phyloP scores from a whole-genome alignment of 805 yeast genomes.

The Yarrowia alimentaria region DNA sequence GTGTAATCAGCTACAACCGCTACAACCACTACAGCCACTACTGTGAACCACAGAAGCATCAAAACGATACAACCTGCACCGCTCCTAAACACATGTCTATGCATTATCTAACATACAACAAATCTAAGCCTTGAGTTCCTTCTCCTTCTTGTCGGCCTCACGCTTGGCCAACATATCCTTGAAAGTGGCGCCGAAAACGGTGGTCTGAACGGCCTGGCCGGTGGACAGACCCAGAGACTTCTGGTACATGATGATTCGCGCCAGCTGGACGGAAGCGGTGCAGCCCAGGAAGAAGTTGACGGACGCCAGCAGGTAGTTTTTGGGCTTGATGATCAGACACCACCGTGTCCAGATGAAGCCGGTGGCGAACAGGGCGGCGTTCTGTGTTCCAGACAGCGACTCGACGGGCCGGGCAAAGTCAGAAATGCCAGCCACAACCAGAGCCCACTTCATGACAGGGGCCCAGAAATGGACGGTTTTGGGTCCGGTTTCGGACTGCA shows the following conservation, averaged over 20 bases:
- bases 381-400: conserved; percentile 84
- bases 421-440: conserved; percentile 86
- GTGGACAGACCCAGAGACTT: conserved; percentile 47
- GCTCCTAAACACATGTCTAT: too few species aligned
- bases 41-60: too few species aligned
- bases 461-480: conserved; percentile 98
- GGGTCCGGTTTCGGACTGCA: conserved; percentile 92
- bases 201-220: conserved; percentile 21
- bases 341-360: conserved; percentile 98
- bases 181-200: conserved; percentile 26
- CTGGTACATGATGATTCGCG: conserved; percentile 71
- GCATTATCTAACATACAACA: too few species aligned
- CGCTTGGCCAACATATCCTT: conserved; percentile 21
- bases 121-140: too few species aligned
- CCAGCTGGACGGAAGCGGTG: conserved; percentile 83
- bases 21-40: too few species aligned
- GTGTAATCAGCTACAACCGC: too few species aligned
- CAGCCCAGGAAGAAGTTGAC: conserved; percentile 91
- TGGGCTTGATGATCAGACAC: conserved; percentile 91
- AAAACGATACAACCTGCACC: too few species aligned
- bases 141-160: conserved; percentile 27
- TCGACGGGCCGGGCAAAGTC: conserved; percentile 91
- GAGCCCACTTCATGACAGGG: conserved; percentile 62
- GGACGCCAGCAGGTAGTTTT: conserved; percentile 80
- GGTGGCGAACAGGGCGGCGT: conserved; percentile 80